Conservation (phyloP, 2,329 filamentous ascomycete species). For the Aspergillus thermomutatus region DNA sequence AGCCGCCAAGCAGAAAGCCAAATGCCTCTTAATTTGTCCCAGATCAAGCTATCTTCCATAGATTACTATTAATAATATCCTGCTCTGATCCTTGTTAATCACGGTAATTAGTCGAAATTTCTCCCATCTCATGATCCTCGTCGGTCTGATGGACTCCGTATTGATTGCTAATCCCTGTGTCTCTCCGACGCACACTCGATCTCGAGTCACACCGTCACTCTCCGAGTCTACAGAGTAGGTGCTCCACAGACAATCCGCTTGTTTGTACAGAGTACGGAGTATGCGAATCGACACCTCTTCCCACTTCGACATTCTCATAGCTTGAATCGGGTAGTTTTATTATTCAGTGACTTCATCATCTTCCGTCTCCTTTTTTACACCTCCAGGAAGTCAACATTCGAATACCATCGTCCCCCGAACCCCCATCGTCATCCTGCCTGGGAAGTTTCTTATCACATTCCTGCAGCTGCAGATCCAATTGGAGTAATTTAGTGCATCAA, state of each 20-base stretch:
- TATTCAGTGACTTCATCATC: not conserved
- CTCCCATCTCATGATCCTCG: constrained; percentile 5
- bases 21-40: not conserved
- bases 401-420: not conserved
- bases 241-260: not conserved
- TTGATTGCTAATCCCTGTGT: too few species aligned
- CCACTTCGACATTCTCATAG: not conserved
- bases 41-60: not conserved
- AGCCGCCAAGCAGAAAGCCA: constrained; percentile 7
- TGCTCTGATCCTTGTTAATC: not conserved
- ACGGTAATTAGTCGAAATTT: constrained; percentile 11
- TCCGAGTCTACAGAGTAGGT: not conserved
- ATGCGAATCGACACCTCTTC: not conserved
- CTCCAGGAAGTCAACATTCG: not conserved
- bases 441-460: constrained; percentile 15
- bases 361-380: not conserved
- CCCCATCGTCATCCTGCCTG: constrained; percentile 7
- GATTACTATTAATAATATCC: constrained; percentile 7
- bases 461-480: constrained; percentile 11
- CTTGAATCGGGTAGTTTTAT: not conserved
- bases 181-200: constrained; percentile 1
- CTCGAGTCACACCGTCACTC: constrained; percentile 15
- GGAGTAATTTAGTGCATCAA: constrained; percentile 4
- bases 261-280: not conserved
- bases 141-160: not conserved